Conservation (phyloP, 805 yeast species). For the Tetrapisispora namnaoensis region DNA sequence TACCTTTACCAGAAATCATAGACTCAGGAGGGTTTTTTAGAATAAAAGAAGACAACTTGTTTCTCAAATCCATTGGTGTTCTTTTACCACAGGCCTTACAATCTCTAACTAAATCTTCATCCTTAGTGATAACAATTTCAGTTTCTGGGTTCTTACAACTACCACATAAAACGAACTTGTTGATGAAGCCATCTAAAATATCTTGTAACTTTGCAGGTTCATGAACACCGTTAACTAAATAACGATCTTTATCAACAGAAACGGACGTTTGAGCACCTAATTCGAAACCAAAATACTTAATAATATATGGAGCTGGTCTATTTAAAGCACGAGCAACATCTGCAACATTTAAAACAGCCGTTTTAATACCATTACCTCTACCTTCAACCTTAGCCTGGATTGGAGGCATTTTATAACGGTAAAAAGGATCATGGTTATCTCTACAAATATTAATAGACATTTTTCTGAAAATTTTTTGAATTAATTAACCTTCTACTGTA, state of each 20-base stretch:
- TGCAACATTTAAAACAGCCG: constrained; percentile 78
- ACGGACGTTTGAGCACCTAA: constrained; percentile 92
- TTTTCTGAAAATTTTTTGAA: constrained; percentile 8
- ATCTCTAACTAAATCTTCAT: constrained; percentile 69
- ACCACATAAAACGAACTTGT: constrained; percentile 86
- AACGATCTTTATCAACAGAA: constrained; percentile 74
- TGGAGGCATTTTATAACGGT: constrained; percentile 99
- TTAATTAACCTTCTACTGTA: no score
- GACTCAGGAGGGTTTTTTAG: constrained; percentile 78
- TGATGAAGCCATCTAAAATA: constrained; percentile 85
- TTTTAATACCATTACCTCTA: constrained; percentile 97
- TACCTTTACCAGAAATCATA: constrained; percentile 44
- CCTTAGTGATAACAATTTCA: constrained; percentile 64
- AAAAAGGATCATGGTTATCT: constrained; percentile 95
- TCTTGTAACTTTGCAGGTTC: constrained; percentile 88
- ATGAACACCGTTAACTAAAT: constrained; percentile 89
- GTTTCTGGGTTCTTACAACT: constrained; percentile 97
- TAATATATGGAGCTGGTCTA: constrained; percentile 85
- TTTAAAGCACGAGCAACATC: constrained; percentile 93
- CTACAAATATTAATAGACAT: constrained; percentile 95
- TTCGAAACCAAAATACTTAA: constrained; percentile 93
- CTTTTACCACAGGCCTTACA: constrained; percentile 98
- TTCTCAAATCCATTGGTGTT: constrained; percentile 73
- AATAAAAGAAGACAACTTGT: constrained; percentile 77
- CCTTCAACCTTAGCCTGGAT: constrained; percentile 96